Conservation (phyloP, 2,329 filamentous ascomycete species). For the Cercospora nicotianae region DNA sequence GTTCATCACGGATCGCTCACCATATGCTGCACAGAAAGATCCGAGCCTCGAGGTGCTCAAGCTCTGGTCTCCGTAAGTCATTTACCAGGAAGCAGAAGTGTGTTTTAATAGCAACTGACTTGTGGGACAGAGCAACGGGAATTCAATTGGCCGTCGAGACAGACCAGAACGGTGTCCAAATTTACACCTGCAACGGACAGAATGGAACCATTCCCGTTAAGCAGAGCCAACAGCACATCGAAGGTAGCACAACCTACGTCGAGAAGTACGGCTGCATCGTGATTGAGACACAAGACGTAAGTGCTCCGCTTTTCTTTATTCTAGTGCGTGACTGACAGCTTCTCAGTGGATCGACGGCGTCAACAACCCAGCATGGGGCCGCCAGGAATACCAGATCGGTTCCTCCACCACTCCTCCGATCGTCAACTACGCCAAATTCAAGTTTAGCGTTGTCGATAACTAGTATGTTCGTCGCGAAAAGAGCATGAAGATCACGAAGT, state of each 20-base stretch:
- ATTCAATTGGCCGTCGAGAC: conserved; percentile 35
- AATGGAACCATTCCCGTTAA: conserved; percentile 38
- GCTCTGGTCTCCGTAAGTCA: conserved; percentile 24
- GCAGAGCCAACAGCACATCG: conserved; percentile 34
- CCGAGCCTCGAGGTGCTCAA: conserved; percentile 32
- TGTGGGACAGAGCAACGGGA: conserved; percentile 24
- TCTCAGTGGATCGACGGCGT: conserved; percentile 80
- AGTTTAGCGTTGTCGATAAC: conserved; percentile 20
- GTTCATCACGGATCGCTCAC: conserved; percentile 32
- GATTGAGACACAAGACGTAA: conserved; percentile 59
- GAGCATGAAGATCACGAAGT: conserved; percentile 6
- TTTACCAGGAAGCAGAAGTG: neutral
- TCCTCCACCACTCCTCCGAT: conserved; percentile 23
- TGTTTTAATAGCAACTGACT: neutral
- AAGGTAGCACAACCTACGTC: conserved; percentile 27
- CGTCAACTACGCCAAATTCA: conserved; percentile 30
- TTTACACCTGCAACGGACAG: conserved; percentile 37
- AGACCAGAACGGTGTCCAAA: conserved; percentile 36
- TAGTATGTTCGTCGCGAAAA: conserved; percentile 3
- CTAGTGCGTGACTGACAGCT: neutral
- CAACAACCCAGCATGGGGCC: conserved; percentile 89
- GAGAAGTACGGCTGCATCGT: conserved; percentile 79
- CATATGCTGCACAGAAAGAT: conserved; percentile 29
- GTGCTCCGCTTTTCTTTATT: neutral
- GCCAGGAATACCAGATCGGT: conserved; percentile 56